phyloP scores from a whole-genome alignment of 1,139 yeast genomes.

The Candida sp. region DNA sequence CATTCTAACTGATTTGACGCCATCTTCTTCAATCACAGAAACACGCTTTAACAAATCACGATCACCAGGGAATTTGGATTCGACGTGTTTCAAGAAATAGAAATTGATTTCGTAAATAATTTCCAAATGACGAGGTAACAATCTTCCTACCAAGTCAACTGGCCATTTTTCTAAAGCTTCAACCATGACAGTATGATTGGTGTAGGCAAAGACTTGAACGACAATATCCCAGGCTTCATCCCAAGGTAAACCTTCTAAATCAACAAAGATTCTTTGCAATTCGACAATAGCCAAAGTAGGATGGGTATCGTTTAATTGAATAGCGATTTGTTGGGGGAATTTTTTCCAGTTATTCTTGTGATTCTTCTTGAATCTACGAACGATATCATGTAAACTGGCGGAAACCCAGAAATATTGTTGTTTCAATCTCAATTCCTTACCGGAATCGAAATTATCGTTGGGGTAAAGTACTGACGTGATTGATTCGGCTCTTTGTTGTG shows the following conservation, averaged over 20 bases:
- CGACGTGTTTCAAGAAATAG: slow-evolving; percentile 74
- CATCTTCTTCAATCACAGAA: slow-evolving; percentile 80
- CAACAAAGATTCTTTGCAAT: slow-evolving; percentile 81
- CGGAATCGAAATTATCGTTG: slow-evolving; percentile 86
- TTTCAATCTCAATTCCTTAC: slow-evolving; percentile 89
- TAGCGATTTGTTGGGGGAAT: slow-evolving; percentile 84
- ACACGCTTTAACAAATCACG: slow-evolving; percentile 66
- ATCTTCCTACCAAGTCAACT: slow-evolving; percentile 67
- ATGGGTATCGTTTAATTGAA: slow-evolving; percentile 93
- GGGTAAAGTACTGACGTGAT: slow-evolving; percentile 92
- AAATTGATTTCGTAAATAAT: slow-evolving; percentile 85
- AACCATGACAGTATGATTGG: slow-evolving; percentile 92
- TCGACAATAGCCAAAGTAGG: slow-evolving; percentile 93
- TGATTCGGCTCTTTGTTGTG: slow-evolving; percentile 87
- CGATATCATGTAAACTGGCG: slow-evolving; percentile 88
- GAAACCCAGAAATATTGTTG: slow-evolving; percentile 98
- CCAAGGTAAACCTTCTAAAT: slow-evolving; percentile 80
- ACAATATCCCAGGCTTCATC: slow-evolving; percentile 85
- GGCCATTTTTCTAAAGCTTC: slow-evolving; percentile 98
- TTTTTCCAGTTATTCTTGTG: slow-evolving; percentile 71
- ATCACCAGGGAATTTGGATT: slow-evolving; percentile 68
- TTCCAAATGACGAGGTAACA: slow-evolving; percentile 90
- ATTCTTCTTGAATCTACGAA: slow-evolving; percentile 83
- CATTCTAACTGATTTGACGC: slow-evolving; percentile 85
- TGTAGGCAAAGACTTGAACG: slow-evolving; percentile 79